Evolutionary conservation across 2,329 filamentous ascomycete species (phyloP).

Genomic region (Chalara sp.): DNA sequence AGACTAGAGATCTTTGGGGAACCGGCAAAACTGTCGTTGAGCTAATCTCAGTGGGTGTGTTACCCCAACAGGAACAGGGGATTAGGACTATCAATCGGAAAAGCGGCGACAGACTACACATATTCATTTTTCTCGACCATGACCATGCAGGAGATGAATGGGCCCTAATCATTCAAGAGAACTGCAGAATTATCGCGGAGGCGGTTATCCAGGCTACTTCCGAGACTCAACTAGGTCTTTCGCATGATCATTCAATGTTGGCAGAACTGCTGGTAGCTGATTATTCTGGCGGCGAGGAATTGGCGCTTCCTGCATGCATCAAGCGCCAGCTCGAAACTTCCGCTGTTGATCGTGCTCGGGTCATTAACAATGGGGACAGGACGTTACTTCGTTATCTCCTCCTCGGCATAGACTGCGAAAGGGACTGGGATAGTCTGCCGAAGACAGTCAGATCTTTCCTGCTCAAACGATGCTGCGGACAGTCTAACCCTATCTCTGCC

Average conservation of each 20-base stretch:
- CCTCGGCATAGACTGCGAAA: constrained; percentile 16
- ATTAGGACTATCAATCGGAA: constrained; percentile 5
- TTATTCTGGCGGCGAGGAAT: neutral
- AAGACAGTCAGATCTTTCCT: constrained; percentile 5
- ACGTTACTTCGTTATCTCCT: constrained; percentile 11
- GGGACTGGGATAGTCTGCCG: constrained; percentile 16
- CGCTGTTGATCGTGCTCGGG: constrained; percentile 9
- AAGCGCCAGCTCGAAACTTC: constrained; percentile 16
- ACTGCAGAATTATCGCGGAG: constrained; percentile 17
- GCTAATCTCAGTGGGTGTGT: constrained; percentile 1
- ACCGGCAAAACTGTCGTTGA: constrained; percentile 5
- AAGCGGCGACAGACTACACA: constrained; percentile 1
- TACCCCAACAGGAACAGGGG: constrained; percentile 9
- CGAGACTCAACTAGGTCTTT: constrained; percentile 15
- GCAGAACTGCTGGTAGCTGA: constrained; percentile 8
- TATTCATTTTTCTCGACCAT: constrained; percentile 5
- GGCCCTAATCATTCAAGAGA: constrained; percentile 9
- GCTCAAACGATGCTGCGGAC: constrained; percentile 9
- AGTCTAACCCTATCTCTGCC: constrained; percentile 31
- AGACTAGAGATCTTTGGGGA: constrained; percentile 2
- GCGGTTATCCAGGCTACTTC: constrained; percentile 15
- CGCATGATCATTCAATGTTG: constrained; percentile 16
- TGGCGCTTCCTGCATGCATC: constrained; percentile 14
- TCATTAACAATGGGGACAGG: constrained; percentile 9
- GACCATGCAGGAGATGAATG: constrained; percentile 4